These are phyloP conservation scores for Capsicum pubescens DNA, from an alignment of 257 asterid species.

Conservation along the genomic window DNA sequence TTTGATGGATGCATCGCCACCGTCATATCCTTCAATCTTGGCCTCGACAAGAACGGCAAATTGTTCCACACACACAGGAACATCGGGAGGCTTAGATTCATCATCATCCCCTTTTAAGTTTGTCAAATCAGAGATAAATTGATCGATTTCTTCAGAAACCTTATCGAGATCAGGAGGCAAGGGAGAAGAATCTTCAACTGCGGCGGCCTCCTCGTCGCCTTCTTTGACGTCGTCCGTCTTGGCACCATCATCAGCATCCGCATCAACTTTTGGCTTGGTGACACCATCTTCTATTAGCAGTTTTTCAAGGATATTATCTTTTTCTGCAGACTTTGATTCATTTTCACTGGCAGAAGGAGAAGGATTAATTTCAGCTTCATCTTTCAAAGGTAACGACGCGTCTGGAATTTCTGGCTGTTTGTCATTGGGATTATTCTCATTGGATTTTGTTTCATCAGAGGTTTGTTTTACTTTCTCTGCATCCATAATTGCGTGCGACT, in stretches of 20 bases:
- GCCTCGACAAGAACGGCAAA: slow-evolving; percentile 71
- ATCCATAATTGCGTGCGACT: slow-evolving; percentile 45
- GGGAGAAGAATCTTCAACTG: slow-evolving; percentile 38
- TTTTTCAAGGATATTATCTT: slow-evolving; percentile 2
- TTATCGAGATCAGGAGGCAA: slow-evolving; percentile 73
- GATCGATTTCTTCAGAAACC: slow-evolving; percentile 65
- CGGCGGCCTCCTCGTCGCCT: slow-evolving; percentile 33
- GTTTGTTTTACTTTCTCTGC: slow-evolving; percentile 51
- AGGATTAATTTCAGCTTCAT: not conserved
- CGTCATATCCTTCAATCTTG: slow-evolving; percentile 54
- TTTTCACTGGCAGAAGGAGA: slow-evolving; percentile 19
- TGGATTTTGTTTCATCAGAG: slow-evolving; percentile 33
- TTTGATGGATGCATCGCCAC: slow-evolving; percentile 38
- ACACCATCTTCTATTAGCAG: slow-evolving; percentile 16
- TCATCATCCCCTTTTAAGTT: slow-evolving; percentile 24
- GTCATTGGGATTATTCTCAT: slow-evolving; percentile 15
- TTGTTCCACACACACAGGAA: slow-evolving; percentile 70
- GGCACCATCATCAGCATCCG: slow-evolving; percentile 19
- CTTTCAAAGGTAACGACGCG: not conserved
- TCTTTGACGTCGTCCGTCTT: not conserved
- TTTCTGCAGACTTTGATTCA: slow-evolving; percentile 21
- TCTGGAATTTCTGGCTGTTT: slow-evolving; percentile 12
- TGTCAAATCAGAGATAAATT: slow-evolving; percentile 50
- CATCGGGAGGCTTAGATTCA: slow-evolving; percentile 47
- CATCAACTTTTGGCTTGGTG: slow-evolving; percentile 9